Percentiles rank a stretch among this genome's conserved stretches.
Conservation (phyloP, 148 eudicot species). For the Camellia granthamiana region DNA sequence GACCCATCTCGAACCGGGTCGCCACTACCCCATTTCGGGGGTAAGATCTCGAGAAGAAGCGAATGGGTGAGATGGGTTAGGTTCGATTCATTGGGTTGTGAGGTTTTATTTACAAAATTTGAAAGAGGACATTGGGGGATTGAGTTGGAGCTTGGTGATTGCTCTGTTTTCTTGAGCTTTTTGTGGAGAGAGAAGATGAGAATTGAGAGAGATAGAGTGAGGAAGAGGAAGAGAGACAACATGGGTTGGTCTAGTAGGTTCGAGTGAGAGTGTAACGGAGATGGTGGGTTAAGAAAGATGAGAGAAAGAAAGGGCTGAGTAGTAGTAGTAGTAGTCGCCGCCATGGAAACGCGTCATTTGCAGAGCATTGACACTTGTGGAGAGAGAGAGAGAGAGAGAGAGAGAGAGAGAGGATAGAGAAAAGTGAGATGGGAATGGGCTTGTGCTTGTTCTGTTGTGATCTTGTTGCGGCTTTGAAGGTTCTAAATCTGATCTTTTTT, state of each 20-base stretch:
- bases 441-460: no score
- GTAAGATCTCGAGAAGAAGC: conserved; percentile 43
- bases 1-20: conserved; percentile 27
- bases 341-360: conserved; percentile 31
- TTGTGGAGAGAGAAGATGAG: conserved; percentile 29
- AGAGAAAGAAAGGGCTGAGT: conserved; percentile 2
- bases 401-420: not conserved
- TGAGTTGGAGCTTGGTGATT: conserved; percentile 6
- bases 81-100: conserved; percentile 20
- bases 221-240: conserved; percentile 13
- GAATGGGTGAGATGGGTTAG: conserved; percentile 30
- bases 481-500: no score
- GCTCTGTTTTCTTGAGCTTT: conserved; percentile 19
- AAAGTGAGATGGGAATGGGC: no score
- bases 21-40: conserved; percentile 35
- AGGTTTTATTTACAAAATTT: conserved; percentile 14
- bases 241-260: conserved; percentile 1
- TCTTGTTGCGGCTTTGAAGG: no score
- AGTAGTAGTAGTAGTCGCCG: conserved; percentile 8
- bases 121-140: conserved; percentile 18
- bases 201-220: conserved; percentile 24
- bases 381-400: not conserved
- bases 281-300: not conserved
- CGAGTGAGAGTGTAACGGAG: not conserved
- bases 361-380: conserved; percentile 1